phyloP scores from a whole-genome alignment of 2,329 filamentous ascomycete species.

The Talaromyces islandicus region DNA sequence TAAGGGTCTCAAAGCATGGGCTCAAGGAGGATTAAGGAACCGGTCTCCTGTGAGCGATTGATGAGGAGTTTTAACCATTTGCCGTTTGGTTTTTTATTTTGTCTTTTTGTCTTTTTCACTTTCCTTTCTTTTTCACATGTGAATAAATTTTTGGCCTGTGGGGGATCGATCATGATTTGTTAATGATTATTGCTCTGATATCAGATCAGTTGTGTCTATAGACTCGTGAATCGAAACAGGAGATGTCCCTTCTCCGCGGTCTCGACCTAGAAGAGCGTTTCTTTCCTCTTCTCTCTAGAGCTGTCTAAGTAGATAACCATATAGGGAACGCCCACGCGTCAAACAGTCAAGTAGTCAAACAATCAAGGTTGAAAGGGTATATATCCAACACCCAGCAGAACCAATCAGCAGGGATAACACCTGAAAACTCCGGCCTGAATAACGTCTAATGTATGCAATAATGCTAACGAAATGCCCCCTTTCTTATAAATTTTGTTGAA shows the following conservation, averaged over 20 bases:
- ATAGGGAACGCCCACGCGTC: neutral
- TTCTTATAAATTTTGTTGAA: conserved; percentile 2
- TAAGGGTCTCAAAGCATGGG: neutral
- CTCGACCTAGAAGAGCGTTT: neutral
- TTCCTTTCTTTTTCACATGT: neutral
- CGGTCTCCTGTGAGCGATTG: neutral
- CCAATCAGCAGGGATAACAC: neutral
- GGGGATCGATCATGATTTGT: neutral
- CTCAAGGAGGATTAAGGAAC: neutral
- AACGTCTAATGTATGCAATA: neutral
- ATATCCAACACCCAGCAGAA: neutral
- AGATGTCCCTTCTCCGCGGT: neutral
- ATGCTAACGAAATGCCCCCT: neutral
- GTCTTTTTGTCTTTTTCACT: too few relatives aligned
- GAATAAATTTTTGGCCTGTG: conserved; percentile 7
- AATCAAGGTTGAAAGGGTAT: neutral
- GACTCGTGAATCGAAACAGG: neutral
- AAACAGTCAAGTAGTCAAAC: neutral
- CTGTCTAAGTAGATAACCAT: neutral
- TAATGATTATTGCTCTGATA: neutral
- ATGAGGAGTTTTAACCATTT: neutral
- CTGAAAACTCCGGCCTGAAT: neutral
- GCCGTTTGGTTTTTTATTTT: neutral
- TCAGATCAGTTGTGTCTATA: neutral
- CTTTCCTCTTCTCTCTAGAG: neutral